phyloP scores from a whole-genome alignment of 2,329 filamentous ascomycete genomes.

The Periconia digitata region DNA sequence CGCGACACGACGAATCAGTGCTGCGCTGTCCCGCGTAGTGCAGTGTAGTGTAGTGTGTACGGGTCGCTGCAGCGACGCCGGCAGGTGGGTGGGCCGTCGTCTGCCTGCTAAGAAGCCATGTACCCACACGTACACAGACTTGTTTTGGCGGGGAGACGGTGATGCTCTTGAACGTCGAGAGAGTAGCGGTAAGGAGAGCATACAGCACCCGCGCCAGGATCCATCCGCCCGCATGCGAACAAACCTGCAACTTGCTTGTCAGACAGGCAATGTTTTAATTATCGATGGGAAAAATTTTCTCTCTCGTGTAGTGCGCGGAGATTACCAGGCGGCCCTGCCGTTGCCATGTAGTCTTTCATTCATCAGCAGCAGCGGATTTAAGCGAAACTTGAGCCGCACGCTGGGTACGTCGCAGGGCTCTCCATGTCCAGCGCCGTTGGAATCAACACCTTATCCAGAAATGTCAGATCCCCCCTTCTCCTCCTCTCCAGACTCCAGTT shows the following conservation, averaged over 20 bases:
- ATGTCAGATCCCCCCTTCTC: neutral
- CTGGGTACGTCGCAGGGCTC: slow-evolving; percentile 24
- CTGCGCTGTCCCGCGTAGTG: too few relatives aligned
- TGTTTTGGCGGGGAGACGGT: slow-evolving; percentile 11
- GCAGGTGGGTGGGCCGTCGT: slow-evolving; percentile 25
- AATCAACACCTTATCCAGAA: neutral
- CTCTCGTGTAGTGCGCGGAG: slow-evolving; percentile 25
- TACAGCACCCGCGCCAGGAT: slow-evolving; percentile 23
- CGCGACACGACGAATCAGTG: slow-evolving; percentile 33
- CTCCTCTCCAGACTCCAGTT: slow-evolving; percentile 6
- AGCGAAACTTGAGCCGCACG: slow-evolving; percentile 17
- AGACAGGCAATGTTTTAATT: too few relatives aligned
- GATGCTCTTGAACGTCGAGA: slow-evolving; percentile 8
- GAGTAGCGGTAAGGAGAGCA: slow-evolving; percentile 41
- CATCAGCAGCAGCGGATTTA: slow-evolving; percentile 31
- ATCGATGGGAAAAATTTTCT: slow-evolving; percentile 31
- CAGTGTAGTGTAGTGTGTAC: too few relatives aligned
- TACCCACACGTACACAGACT: slow-evolving; percentile 20
- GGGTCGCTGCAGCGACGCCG: slow-evolving; percentile 26
- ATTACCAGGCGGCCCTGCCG: slow-evolving; percentile 31
- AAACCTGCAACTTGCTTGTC: slow-evolving; percentile 26
- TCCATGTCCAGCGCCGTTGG: slow-evolving; percentile 34
- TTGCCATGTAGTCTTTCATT: slow-evolving; percentile 12
- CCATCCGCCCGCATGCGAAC: slow-evolving; percentile 2
- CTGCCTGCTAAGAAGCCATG: too few relatives aligned